phyloP scores from a whole-genome alignment of 345 rosid species.

The Tarenaya hassleriana region DNA sequence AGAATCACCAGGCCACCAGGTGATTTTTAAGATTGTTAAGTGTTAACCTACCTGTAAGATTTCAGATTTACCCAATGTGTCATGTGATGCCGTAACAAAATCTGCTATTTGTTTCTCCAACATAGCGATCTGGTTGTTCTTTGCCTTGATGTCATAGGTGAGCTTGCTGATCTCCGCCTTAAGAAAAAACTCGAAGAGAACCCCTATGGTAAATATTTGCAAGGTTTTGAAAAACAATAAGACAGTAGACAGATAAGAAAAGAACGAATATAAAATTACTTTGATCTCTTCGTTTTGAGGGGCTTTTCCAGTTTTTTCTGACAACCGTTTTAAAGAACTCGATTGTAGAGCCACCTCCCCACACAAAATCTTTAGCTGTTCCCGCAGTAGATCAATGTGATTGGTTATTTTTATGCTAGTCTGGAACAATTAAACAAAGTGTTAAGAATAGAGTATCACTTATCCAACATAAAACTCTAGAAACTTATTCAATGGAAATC shows the following conservation, averaged over 20 bases:
- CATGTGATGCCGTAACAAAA: constrained; percentile 49
- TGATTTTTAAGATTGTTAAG: constrained; percentile 15
- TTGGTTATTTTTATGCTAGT: constrained; percentile 67
- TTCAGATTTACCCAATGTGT: constrained; percentile 54
- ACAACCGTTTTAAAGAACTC: constrained; percentile 78
- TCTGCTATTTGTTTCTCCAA: constrained; percentile 78
- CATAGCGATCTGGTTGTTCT: constrained; percentile 67
- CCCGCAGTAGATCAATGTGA: constrained; percentile 83
- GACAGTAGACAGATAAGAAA: constrained; percentile 17
- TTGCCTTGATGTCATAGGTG: constrained; percentile 61
- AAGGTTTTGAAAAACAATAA: constrained; percentile 14
- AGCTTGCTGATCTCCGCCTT: constrained; percentile 70
- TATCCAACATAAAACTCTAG: no score
- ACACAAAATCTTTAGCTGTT: constrained; percentile 83
- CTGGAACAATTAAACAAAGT: constrained; percentile 35
- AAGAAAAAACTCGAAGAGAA: constrained; percentile 20
- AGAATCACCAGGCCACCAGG: neutral
- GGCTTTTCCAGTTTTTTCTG: constrained; percentile 66
- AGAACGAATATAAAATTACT: constrained; percentile 32
- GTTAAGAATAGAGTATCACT: constrained; percentile 9
- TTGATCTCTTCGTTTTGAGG: constrained; percentile 60
- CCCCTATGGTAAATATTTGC: constrained; percentile 18
- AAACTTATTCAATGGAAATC: no score
- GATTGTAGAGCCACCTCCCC: constrained; percentile 82
- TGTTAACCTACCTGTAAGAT: constrained; percentile 50